These are phyloP conservation scores for Pythium brachiatum DNA, from an alignment of 352 stramenopile species.

Conservation along the genomic window DNA sequence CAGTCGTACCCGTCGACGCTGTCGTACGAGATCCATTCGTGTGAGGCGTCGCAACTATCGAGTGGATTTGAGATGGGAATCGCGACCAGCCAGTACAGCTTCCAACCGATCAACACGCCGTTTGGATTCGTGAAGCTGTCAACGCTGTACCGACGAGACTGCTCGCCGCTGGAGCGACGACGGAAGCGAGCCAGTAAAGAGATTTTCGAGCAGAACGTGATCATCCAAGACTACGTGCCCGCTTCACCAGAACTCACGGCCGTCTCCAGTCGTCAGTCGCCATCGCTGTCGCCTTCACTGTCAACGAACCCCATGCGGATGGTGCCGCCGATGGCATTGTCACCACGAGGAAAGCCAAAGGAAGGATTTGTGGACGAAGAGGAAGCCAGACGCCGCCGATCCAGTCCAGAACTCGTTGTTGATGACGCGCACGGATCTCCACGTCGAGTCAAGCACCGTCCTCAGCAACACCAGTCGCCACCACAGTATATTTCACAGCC, in stretches of 20 bases:
- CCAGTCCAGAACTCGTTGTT: constrained; percentile 32
- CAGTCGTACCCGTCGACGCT: constrained; percentile 66
- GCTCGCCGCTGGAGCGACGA: constrained; percentile 39
- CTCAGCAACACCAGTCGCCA: constrained; percentile 17
- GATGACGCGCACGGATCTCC: not conserved
- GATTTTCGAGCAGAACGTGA: constrained; percentile 75
- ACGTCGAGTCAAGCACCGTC: constrained; percentile 5
- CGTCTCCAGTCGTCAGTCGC: not conserved
- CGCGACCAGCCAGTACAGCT: constrained; percentile 63
- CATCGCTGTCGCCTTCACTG: not conserved
- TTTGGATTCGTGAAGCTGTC: constrained; percentile 73
- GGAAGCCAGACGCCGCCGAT: constrained; percentile 32
- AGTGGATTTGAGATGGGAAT: constrained; percentile 39
- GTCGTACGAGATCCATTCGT: constrained; percentile 54
- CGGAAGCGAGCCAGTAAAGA: constrained; percentile 33
- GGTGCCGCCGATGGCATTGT: constrained; percentile 1
- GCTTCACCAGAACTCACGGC: constrained; percentile 44
- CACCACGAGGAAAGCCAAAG: not conserved
- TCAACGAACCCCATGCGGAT: not conserved
- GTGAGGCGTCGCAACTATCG: constrained; percentile 19
- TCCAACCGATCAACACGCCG: constrained; percentile 72
- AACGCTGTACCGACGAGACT: constrained; percentile 64
- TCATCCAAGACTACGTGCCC: constrained; percentile 86
- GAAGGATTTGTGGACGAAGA: not conserved
- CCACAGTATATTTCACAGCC: constrained; percentile 68